These are phyloP conservation scores for Endocalyx cinctus DNA, from an alignment of 2,329 filamentous ascomycete species.

Conservation along the genomic window DNA sequence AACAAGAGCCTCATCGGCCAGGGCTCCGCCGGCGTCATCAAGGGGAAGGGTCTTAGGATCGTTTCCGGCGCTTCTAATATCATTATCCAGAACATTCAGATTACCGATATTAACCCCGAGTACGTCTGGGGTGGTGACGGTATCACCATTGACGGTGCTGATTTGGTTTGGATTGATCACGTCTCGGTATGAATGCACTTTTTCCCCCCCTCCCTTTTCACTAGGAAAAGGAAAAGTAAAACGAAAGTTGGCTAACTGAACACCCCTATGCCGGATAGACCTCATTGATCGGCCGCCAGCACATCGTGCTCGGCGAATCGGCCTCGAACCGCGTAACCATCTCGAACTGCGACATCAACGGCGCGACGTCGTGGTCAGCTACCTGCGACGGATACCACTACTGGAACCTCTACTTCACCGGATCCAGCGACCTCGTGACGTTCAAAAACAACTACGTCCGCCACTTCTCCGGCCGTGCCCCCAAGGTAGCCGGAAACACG, in stretches of 20 bases:
- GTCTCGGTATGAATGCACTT: slow-evolving; percentile 9
- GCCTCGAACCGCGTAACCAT: slow-evolving; percentile 35
- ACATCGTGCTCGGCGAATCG: slow-evolving; percentile 32
- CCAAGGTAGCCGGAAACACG: slow-evolving; percentile 34
- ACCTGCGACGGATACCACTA: slow-evolving; percentile 42
- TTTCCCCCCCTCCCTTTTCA: too few species aligned
- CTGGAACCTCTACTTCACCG: slow-evolving; percentile 39
- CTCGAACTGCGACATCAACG: slow-evolving; percentile 43
- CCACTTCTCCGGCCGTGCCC: slow-evolving; percentile 38
- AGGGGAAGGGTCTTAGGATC: slow-evolving; percentile 18
- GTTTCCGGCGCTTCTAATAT: slow-evolving; percentile 45
- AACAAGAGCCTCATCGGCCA: slow-evolving; percentile 56
- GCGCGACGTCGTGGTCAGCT: slow-evolving; percentile 35
- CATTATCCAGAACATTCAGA: slow-evolving; percentile 55
- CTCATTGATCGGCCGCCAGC: slow-evolving; percentile 40
- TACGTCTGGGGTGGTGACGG: slow-evolving; percentile 56
- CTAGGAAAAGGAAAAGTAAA: too few species aligned
- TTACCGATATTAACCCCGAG: slow-evolving; percentile 49
- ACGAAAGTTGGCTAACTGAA: too few species aligned
- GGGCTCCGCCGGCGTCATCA: slow-evolving; percentile 49
- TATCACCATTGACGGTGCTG: slow-evolving; percentile 44
- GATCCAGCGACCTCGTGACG: slow-evolving; percentile 35
- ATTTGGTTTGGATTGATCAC: slow-evolving; percentile 25
- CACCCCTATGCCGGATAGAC: too few species aligned
- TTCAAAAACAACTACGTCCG: slow-evolving; percentile 41